phyloP scores from a whole-genome alignment of 768 basidiomycete genomes.

The Goffeauzyma gilvescens region DNA sequence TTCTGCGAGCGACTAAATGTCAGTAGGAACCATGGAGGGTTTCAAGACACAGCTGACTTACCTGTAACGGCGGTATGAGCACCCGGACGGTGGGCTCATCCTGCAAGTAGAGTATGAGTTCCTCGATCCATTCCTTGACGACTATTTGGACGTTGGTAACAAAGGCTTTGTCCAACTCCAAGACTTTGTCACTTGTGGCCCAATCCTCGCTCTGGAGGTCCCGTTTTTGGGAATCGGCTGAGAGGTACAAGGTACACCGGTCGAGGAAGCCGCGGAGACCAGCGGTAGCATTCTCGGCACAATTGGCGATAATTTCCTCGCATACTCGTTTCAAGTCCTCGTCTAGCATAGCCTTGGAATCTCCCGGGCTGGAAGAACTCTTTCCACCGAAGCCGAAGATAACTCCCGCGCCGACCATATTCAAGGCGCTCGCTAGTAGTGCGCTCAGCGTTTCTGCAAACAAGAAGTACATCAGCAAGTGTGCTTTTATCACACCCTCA shows the following conservation, averaged over 20 bases:
- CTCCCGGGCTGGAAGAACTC: not conserved
- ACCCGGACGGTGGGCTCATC: conserved; percentile 61
- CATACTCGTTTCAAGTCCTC: conserved; percentile 64
- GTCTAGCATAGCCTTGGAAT: conserved; percentile 59
- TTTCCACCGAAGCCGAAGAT: conserved; percentile 2
- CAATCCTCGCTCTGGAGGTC: conserved; percentile 36
- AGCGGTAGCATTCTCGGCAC: conserved; percentile 41
- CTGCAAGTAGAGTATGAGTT: conserved; percentile 58
- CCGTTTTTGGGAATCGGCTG: conserved; percentile 3
- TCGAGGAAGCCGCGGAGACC: conserved; percentile 50
- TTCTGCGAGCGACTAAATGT: conserved; percentile 35
- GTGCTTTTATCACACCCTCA: conserved; percentile 16
- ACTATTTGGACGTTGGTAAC: conserved; percentile 36
- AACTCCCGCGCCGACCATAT: conserved; percentile 10
- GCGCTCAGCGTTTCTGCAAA: conserved; percentile 7
- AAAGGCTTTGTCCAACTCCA: conserved; percentile 42
- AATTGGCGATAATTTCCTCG: conserved; percentile 57
- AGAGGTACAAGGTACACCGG: conserved; percentile 35
- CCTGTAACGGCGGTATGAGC: conserved; percentile 49
- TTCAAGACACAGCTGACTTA: conserved; percentile 12
- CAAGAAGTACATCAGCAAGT: conserved; percentile 30
- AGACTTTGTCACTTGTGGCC: conserved; percentile 40
- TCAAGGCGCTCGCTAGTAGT: conserved; percentile 7
- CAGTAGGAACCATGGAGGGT: not conserved
- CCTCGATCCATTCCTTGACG: conserved; percentile 37